These are phyloP conservation scores for Russula lepida DNA, from an alignment of 768 basidiomycete genomes.

Conservation along the genomic window DNA sequence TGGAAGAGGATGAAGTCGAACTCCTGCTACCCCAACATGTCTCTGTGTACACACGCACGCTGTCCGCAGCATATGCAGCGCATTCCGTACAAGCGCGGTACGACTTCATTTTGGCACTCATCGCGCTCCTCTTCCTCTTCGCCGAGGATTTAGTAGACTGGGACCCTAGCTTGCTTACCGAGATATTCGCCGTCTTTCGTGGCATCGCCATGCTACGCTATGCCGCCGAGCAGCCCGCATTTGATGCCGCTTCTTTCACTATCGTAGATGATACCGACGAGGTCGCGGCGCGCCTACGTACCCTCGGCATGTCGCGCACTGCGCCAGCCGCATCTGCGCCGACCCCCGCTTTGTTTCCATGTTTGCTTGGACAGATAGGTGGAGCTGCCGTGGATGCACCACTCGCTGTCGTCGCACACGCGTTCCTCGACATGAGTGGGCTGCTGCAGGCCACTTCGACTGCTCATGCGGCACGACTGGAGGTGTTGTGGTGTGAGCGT, in stretches of 20 bases:
- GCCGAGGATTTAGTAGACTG: slow-evolving; percentile 53
- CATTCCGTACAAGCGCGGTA: slow-evolving; percentile 65
- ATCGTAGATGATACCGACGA: slow-evolving; percentile 40
- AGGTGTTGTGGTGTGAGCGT: slow-evolving; percentile 64
- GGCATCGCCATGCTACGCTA: slow-evolving; percentile 65
- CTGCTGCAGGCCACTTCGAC: slow-evolving; percentile 62
- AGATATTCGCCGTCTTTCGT: slow-evolving; percentile 75
- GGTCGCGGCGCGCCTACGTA: slow-evolving; percentile 51
- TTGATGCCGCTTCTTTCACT: slow-evolving; percentile 28
- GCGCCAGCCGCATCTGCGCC: slow-evolving; percentile 2
- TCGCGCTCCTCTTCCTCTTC: slow-evolving; percentile 64
- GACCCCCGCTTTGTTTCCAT: slow-evolving; percentile 55
- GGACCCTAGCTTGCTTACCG: slow-evolving; percentile 57
- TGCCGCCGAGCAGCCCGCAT: slow-evolving; percentile 51
- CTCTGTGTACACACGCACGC: slow-evolving; percentile 54
- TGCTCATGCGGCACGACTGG: slow-evolving; percentile 55
- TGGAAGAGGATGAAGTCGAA: slow-evolving; percentile 66
- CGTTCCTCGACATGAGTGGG: slow-evolving; percentile 59
- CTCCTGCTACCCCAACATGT: slow-evolving; percentile 41
- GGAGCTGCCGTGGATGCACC: slow-evolving; percentile 30
- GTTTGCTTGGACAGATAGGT: slow-evolving; percentile 47
- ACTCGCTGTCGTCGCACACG: slow-evolving; percentile 55
- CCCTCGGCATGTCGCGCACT: slow-evolving; percentile 57
- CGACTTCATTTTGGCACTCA: slow-evolving; percentile 58
- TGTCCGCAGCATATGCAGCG: slow-evolving; percentile 54